Evolutionary conservation across 306 rosid species (phyloP), one percentile per base, ranked within the genome.

Genomic region (Boehmeria nivea): DNA sequence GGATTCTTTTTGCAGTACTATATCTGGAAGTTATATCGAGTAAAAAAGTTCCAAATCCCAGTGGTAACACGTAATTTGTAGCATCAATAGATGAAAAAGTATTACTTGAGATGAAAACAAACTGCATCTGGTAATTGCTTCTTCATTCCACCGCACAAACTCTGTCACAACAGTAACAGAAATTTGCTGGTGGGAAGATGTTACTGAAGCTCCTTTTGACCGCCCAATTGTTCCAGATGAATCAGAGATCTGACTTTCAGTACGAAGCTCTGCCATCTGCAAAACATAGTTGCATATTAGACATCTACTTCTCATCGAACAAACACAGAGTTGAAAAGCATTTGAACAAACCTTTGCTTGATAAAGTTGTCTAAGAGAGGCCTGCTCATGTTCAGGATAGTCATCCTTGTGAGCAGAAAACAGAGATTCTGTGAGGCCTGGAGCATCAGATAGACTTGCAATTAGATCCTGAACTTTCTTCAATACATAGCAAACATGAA

Each of bases 81-180:
- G 46, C 40, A 34, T 27, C 13, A 31, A 64, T 67, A 48, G 62
- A 23, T 43, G 10, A 59, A 53, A 43, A 67, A 55, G 20, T 17
- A 65, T 70, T 77, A 87, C 99, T 81, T 88, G 99, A 66, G 96
- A 75, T 60, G 96, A 78, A 72, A 93, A 88, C 70, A 93, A 64
- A 71, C 76, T 81, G 86, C 99, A 93, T 83, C 96, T 75, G 64
- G 95, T 46, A 74, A 93, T 77, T 72, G 99, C 95, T 81, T 93
- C 99, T 79, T 93, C 99, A 75, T 93, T 93, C 99, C 99, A 93
- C 18, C 94, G 94, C 46, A 85, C 95, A 81, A 93, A 88, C 81
- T 93, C 96, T 60, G 99, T 93, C 43, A 93, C 95, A 69, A 88
- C 88, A 62, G 99, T 85, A 54, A 93, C 96, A 73, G 99, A 93